Percentiles rank a stretch among this genome's conserved stretches.
phyloP scores from a whole-genome alignment of 805 yeast genomes.

The Vanderwaltozyma verrucispora region DNA sequence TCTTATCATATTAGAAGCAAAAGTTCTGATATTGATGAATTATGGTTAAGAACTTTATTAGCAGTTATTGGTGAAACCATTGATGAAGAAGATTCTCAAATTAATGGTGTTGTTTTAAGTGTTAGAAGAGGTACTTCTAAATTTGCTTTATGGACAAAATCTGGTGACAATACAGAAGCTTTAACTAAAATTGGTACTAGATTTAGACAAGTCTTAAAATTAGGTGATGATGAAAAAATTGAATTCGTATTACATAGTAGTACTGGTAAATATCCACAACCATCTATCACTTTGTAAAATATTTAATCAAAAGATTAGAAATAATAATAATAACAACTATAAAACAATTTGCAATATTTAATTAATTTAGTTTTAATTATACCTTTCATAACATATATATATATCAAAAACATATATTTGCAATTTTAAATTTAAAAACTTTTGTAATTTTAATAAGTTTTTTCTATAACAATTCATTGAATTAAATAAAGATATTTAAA shows the following conservation, averaged over 20 bases:
- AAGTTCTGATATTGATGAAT: slow-evolving; percentile 61
- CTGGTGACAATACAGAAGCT: slow-evolving; percentile 53
- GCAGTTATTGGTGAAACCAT: slow-evolving; percentile 93
- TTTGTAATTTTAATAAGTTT: no score
- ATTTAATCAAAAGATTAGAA: not conserved
- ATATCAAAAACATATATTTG: no score
- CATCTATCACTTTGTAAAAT: slow-evolving; percentile 26
- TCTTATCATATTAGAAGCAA: slow-evolving; percentile 62
- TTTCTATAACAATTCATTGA: no score
- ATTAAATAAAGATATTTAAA: no score
- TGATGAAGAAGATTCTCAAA: slow-evolving; percentile 73
- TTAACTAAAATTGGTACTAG: slow-evolving; percentile 71
- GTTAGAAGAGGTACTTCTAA: slow-evolving; percentile 74
- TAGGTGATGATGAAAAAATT: slow-evolving; percentile 61
- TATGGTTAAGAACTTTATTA: slow-evolving; percentile 84
- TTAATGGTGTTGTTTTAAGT: slow-evolving; percentile 88
- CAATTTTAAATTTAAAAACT: no score
- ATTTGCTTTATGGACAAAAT: slow-evolving; percentile 89
- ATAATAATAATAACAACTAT: not conserved
- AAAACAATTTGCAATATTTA: not conserved
- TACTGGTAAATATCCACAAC: slow-evolving; percentile 27
- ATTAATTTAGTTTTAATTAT: no score
- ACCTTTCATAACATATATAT: no score
- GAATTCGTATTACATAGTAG: slow-evolving; percentile 47
- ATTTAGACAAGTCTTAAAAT: slow-evolving; percentile 75